These are phyloP conservation scores for Schizosaccharomyces japonicus DNA, from an alignment of 805 yeast species.

Conservation along the genomic window DNA sequence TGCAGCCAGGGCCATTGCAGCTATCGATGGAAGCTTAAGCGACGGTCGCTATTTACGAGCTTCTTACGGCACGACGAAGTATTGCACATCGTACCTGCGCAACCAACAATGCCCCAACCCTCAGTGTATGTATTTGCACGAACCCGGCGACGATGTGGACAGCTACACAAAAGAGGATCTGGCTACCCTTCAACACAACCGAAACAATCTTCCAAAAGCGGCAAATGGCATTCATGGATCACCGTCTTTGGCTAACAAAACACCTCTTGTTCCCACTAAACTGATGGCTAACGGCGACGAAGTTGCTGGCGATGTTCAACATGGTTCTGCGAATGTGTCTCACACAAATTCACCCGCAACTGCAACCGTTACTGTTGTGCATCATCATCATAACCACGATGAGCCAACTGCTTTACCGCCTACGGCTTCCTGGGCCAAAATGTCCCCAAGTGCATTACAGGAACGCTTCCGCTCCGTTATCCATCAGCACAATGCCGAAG, in stretches of 20 bases:
- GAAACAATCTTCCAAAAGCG: slow-evolving; percentile 7
- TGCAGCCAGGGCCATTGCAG: slow-evolving; percentile 77
- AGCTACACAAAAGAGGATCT: slow-evolving; percentile 75
- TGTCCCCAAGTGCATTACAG: slow-evolving; percentile 7
- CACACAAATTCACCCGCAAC: background rate
- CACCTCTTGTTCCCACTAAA: background rate
- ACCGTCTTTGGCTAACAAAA: background rate
- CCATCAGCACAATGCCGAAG: background rate
- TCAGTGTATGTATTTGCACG: slow-evolving; percentile 94
- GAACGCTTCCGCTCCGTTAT: slow-evolving; percentile 11
- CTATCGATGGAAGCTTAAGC: slow-evolving; percentile 73
- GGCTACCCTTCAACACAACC: slow-evolving; percentile 34
- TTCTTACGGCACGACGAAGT: slow-evolving; percentile 95
- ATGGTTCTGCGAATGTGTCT: background rate
- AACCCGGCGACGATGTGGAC: slow-evolving; percentile 98
- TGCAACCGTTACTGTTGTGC: background rate
- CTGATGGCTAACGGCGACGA: background rate
- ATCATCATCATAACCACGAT: slow-evolving; percentile 8
- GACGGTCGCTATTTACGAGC: slow-evolving; percentile 75
- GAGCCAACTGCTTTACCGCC: slow-evolving; percentile 36
- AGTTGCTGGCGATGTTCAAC: background rate
- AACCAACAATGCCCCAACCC: slow-evolving; percentile 96
- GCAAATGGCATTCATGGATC: background rate
- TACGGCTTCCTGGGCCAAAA: slow-evolving; percentile 41
- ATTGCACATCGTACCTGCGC: slow-evolving; percentile 84